These are phyloP conservation scores for Pseudogymnoascus sp. DNA, from an alignment of 2,329 filamentous ascomycete genomes.

Conservation along the genomic window DNA sequence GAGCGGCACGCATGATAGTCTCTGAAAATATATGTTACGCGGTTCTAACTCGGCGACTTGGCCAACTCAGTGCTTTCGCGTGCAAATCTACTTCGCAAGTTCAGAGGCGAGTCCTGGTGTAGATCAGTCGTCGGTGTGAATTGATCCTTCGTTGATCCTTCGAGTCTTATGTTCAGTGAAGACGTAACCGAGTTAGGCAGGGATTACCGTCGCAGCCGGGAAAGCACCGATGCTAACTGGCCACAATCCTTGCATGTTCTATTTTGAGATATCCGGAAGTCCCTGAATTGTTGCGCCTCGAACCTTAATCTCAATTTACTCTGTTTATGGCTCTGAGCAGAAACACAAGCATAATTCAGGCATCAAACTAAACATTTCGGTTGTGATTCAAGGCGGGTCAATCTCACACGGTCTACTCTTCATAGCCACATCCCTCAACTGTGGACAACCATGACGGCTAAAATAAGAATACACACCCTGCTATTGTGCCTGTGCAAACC, in stretches of 20 bases:
- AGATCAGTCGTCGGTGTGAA: not conserved
- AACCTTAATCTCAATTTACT: constrained; percentile 6
- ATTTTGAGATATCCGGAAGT: not conserved
- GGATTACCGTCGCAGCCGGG: not conserved
- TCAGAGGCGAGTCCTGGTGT: not conserved
- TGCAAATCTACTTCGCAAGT: not conserved
- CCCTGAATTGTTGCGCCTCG: not conserved
- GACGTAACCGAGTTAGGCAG: not conserved
- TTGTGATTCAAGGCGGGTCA: not conserved
- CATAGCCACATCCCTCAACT: not conserved
- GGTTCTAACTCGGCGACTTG: not conserved
- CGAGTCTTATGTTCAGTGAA: not conserved
- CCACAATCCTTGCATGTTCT: not conserved
- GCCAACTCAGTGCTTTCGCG: not conserved
- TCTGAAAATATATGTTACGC: not conserved
- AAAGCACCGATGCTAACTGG: not conserved
- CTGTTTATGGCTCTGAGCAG: not conserved
- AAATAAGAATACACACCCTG: not conserved
- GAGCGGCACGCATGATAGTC: not conserved
- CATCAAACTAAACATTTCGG: not conserved
- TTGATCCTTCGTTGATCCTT: constrained; percentile 1
- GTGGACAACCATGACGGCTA: not conserved
- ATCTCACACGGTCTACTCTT: not conserved
- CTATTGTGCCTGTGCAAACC: not conserved
- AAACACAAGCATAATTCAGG: not conserved